A percentile compares a stretch with the other conserved stretches of the same genome.
These are phyloP conservation scores for Fusarium verrucosum DNA, from an alignment of 2,329 filamentous ascomycete species.

Conservation along the genomic window DNA sequence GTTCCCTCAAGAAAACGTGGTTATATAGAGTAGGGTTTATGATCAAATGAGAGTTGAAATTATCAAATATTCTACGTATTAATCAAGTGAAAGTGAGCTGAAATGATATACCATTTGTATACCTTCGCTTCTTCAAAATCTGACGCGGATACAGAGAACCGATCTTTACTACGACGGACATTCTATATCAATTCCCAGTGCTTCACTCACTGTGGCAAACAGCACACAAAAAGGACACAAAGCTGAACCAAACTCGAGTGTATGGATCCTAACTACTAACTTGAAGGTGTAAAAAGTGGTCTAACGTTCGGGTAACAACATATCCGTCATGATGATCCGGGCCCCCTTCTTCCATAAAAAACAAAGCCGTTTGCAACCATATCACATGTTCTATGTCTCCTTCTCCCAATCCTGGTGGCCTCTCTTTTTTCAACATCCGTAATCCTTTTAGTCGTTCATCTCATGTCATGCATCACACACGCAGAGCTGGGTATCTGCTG, in stretches of 20 bases:
- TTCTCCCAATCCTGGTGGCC: conserved; percentile 9
- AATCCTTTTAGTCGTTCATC: conserved; percentile 41
- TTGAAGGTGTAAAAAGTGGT: conserved; percentile 43
- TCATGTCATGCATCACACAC: conserved; percentile 31
- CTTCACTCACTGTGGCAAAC: too few species aligned
- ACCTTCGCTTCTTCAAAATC: not conserved
- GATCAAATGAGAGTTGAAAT: conserved; percentile 18
- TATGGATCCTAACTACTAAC: conserved; percentile 44
- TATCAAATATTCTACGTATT: not conserved
- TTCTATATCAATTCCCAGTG: not conserved
- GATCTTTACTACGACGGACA: not conserved
- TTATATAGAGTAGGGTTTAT: conserved; percentile 16
- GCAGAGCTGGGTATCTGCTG: conserved; percentile 1
- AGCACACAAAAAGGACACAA: not conserved
- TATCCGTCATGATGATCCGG: conserved; percentile 46
- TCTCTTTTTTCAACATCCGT: conserved; percentile 31
- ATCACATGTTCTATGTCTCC: conserved; percentile 38
- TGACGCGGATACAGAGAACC: not conserved
- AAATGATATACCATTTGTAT: not conserved
- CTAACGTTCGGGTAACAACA: conserved; percentile 46
- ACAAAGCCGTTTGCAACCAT: conserved; percentile 41
- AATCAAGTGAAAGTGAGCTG: not conserved
- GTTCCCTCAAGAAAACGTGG: conserved; percentile 1
- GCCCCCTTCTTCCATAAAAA: conserved; percentile 34
- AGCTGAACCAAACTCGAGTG: conserved; percentile 39